Percentiles rank a stretch among this genome's conserved stretches.
phyloP scores from a whole-genome alignment of 2,329 filamentous ascomycete species.

The Orbilia oligospora region DNA sequence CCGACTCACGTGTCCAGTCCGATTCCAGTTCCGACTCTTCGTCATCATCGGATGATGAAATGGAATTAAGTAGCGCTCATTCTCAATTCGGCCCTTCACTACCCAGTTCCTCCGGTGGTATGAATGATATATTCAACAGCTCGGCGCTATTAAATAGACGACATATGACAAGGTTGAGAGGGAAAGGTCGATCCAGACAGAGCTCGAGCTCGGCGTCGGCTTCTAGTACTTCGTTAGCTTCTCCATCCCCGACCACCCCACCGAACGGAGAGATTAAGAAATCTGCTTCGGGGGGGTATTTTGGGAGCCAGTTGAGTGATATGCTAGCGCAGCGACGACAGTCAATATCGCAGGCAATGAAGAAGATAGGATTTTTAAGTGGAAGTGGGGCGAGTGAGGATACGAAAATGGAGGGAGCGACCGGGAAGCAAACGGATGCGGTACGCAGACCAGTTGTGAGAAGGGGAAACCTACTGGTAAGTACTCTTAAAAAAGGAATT shows the following conservation, averaged over 20 bases:
- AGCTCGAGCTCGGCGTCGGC: conserved; percentile 78
- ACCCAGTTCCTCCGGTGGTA: conserved; percentile 41
- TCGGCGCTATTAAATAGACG: conserved; percentile 63
- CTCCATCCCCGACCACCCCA: conserved; percentile 63
- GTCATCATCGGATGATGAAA: conserved; percentile 69
- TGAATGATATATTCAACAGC: conserved; percentile 61
- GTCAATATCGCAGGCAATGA: conserved; percentile 85
- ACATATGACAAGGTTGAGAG: conserved; percentile 63
- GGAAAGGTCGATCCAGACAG: conserved; percentile 71
- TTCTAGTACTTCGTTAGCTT: conserved; percentile 61
- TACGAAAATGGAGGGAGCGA: conserved; percentile 67
- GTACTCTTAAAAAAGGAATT: conserved; percentile 66
- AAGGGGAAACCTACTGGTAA: conserved; percentile 87
- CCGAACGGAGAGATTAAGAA: conserved; percentile 60
- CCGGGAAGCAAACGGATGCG: conserved; percentile 79
- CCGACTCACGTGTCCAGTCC: conserved; percentile 50
- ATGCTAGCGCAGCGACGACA: conserved; percentile 76
- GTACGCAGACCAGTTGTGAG: conserved; percentile 80
- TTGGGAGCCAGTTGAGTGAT: conserved; percentile 70
- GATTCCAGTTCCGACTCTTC: conserved; percentile 47
- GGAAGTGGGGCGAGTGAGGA: conserved; percentile 61
- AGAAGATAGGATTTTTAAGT: conserved; percentile 62
- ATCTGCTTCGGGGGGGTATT: conserved; percentile 70
- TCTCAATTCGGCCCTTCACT: conserved; percentile 59
- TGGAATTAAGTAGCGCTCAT: conserved; percentile 69